Evolutionary conservation across 2,329 filamentous ascomycete genomes (phyloP).

Genomic region (Hysterium pulicare): DNA sequence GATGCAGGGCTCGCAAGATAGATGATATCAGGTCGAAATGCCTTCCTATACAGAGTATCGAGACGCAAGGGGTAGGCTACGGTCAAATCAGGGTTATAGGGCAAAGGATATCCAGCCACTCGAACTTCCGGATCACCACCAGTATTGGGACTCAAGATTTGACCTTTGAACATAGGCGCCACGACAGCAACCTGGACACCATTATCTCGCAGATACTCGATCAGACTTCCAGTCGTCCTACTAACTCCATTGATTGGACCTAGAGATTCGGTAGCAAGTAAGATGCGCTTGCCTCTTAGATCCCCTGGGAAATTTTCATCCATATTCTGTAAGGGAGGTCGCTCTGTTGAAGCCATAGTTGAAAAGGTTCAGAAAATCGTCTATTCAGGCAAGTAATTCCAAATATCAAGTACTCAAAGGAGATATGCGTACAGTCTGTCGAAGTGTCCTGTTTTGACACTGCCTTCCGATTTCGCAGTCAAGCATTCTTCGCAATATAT

Average conservation of each 20-base stretch:
- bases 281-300: constrained; percentile 59
- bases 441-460: too few relatives aligned
- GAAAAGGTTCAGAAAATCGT: too few relatives aligned
- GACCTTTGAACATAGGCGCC: constrained; percentile 57
- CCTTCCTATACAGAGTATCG: constrained; percentile 57
- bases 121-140: constrained; percentile 52
- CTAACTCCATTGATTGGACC: constrained; percentile 72
- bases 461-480: too few relatives aligned
- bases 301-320: constrained; percentile 37
- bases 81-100: constrained; percentile 69
- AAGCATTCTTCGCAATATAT: too few relatives aligned
- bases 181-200: constrained; percentile 65
- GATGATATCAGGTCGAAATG: constrained; percentile 65
- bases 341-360: neutral
- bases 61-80: constrained; percentile 67
- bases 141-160: constrained; percentile 30
- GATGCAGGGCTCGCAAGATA: constrained; percentile 69
- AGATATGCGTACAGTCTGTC: too few relatives aligned
- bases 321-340: neutral
- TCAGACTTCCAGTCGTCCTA: constrained; percentile 65
- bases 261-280: constrained; percentile 69
- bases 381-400: too few relatives aligned
- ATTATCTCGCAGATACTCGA: constrained; percentile 63
- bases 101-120: constrained; percentile 62
- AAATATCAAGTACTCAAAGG: too few relatives aligned